phyloP scores from a whole-genome alignment of 148 eudicot genomes.

The Rhododendron williamsianum region DNA sequence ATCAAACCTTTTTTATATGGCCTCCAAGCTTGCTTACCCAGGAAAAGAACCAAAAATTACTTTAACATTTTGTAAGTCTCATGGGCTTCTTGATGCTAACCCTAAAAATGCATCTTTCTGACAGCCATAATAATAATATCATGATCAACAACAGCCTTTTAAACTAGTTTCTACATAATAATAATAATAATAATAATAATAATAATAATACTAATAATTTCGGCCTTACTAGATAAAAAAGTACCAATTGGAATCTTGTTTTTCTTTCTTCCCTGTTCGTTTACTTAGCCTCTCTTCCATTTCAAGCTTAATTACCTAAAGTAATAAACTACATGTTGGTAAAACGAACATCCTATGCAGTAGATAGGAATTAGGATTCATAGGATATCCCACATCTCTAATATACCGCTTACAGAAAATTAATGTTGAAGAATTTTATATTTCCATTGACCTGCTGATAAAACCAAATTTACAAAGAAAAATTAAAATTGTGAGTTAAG shows the following conservation, averaged over 20 bases:
- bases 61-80: not conserved
- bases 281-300: not conserved
- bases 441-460: not conserved
- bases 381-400: not conserved
- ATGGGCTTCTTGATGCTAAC: not conserved
- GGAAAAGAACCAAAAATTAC: not conserved
- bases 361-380: not conserved
- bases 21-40: not conserved
- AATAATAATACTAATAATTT: not conserved
- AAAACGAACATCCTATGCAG: not conserved
- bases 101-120: not conserved
- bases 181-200: not conserved
- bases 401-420: not conserved
- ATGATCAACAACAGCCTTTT: not conserved
- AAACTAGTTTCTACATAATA: not conserved
- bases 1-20: not conserved
- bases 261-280: not conserved
- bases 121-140: not conserved
- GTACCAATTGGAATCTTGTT: not conserved
- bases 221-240: not conserved
- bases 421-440: not conserved
- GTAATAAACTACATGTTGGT: not conserved
- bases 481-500: not conserved
- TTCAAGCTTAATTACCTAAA: not conserved
- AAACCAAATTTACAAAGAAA: not conserved